Conservation (phyloP, 306 rosid genomes). For the Hylodesmum podocarpum region DNA sequence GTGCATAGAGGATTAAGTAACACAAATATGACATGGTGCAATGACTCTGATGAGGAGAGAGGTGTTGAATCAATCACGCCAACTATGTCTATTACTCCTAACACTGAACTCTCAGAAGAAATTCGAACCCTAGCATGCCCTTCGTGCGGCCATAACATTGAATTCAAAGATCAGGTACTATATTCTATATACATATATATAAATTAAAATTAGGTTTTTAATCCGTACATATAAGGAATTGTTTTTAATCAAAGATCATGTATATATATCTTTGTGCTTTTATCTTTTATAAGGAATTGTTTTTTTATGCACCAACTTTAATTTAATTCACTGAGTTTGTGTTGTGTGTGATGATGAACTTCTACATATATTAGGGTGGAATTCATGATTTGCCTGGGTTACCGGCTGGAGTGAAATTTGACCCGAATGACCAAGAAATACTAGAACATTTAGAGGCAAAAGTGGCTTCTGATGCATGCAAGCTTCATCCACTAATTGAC, state of each 20-base stretch:
- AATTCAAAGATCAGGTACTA: conserved; percentile 68
- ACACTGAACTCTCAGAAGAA: conserved; percentile 23
- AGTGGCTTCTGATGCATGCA: conserved; percentile 49
- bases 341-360: not conserved
- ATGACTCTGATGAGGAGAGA: conserved; percentile 52
- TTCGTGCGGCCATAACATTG: conserved; percentile 67
- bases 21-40: conserved; percentile 69
- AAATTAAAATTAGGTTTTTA: not conserved
- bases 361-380: conserved; percentile 37
- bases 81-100: not conserved
- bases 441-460: conserved; percentile 87
- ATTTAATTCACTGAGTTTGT: not conserved
- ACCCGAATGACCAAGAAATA: conserved; percentile 86
- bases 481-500: conserved; percentile 85
- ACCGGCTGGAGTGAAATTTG: conserved; percentile 92
- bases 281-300: not conserved
- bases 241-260: no score
- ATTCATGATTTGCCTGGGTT: conserved; percentile 72
- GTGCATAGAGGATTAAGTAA: conserved; percentile 36
- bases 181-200: no score
- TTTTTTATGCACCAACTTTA: not conserved
- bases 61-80: conserved; percentile 30
- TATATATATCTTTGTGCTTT: not conserved
- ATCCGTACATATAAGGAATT: no score
- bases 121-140: conserved; percentile 59